These are phyloP conservation scores for Asclepias syriaca DNA, from an alignment of 257 asterid genomes.

Conservation along the genomic window DNA sequence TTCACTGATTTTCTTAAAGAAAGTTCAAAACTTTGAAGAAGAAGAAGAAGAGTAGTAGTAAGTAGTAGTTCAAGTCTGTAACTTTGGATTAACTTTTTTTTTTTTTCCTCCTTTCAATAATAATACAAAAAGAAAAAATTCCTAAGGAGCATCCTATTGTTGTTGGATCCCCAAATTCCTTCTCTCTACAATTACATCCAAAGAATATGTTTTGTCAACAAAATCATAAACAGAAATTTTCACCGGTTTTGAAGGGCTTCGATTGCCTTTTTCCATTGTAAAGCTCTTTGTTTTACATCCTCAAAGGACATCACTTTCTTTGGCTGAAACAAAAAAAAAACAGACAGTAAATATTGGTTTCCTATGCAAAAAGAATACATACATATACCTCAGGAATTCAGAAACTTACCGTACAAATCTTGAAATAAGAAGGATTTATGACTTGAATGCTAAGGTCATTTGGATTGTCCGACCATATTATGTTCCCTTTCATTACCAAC, in stretches of 20 bases:
- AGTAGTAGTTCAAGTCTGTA: background rate
- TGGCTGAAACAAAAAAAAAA: conserved; percentile 46
- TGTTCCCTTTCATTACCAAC: conserved; percentile 66
- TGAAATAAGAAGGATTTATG: conserved; percentile 71
- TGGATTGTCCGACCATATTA: conserved; percentile 90
- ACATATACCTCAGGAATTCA: background rate
- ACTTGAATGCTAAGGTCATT: conserved; percentile 87
- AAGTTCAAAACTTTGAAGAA: background rate
- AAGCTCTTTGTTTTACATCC: conserved; percentile 85
- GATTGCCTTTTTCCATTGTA: conserved; percentile 91
- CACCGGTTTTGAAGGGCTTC: conserved; percentile 87
- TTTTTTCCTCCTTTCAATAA: conserved; percentile 13
- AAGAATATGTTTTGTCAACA: conserved; percentile 31
- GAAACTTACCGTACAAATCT: conserved; percentile 81
- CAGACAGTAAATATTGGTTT: background rate
- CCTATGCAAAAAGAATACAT: background rate
- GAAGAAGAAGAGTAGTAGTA: too few species aligned
- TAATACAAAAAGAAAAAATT: conserved; percentile 1
- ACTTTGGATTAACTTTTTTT: background rate
- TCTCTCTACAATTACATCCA: conserved; percentile 38
- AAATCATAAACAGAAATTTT: conserved; percentile 22
- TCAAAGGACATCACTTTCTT: conserved; percentile 83
- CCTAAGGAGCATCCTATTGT: conserved; percentile 27
- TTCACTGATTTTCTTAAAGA: background rate
- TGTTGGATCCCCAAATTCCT: conserved; percentile 23